A percentile compares a stretch with the other conserved stretches of the same genome.
These are phyloP conservation scores for Cryptococcus sp. DNA, from an alignment of 1,284 basidiomycete species.

Conservation along the genomic window DNA sequence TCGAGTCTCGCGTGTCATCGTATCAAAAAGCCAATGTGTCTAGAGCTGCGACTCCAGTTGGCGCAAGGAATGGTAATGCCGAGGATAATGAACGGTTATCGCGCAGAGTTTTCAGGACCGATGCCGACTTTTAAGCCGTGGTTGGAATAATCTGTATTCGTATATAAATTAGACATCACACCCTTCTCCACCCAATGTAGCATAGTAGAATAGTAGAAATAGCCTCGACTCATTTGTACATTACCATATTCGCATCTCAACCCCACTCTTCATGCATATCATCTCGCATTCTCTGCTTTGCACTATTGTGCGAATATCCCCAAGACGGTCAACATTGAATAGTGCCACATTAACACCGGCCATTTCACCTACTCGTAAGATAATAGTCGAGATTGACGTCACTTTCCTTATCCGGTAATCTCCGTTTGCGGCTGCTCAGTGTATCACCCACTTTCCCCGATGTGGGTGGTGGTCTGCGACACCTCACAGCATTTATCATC, in stretches of 20 bases:
- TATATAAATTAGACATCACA: neutral
- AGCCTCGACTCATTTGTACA: neutral
- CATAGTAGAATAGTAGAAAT: too few species aligned
- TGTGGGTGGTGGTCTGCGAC: constrained; percentile 1
- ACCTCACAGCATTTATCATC: neutral
- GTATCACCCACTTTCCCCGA: neutral
- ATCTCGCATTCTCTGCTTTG: neutral
- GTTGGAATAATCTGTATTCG: neutral
- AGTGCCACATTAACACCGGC: neutral
- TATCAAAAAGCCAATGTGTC: constrained; percentile 49
- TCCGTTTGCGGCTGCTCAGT: constrained; percentile 4
- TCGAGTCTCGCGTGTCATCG: constrained; percentile 49
- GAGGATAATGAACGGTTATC: constrained; percentile 11
- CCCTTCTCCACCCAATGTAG: too few species aligned
- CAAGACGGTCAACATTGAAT: neutral
- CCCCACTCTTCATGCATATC: neutral
- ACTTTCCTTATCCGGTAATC: constrained; percentile 7
- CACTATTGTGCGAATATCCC: neutral
- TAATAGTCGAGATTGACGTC: constrained; percentile 3
- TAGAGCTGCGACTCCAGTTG: constrained; percentile 33
- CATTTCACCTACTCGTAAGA: neutral
- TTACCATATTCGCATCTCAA: neutral
- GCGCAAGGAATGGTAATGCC: constrained; percentile 3
- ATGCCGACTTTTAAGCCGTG: constrained; percentile 15
- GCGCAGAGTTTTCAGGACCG: constrained; percentile 25